These are phyloP conservation scores for Heracleum sosnowskyi DNA, from an alignment of 129 eudicot genomes.

Conservation along the genomic window DNA sequence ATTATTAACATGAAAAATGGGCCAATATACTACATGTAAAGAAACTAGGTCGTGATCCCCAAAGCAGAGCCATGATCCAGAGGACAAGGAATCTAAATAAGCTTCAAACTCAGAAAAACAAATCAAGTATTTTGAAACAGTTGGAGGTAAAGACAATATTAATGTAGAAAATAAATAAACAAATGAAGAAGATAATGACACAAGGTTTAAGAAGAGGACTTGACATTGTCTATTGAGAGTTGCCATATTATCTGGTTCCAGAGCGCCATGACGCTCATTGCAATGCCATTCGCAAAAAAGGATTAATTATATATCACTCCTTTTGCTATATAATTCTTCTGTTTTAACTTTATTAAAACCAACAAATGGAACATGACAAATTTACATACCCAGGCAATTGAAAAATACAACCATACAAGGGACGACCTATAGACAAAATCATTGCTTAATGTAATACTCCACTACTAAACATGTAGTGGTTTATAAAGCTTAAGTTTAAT, in stretches of 20 bases:
- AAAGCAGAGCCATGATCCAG: not conserved
- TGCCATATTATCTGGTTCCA: not conserved
- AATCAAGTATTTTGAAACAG: not conserved
- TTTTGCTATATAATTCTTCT: not conserved
- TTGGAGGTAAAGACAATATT: not conserved
- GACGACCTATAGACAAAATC: not conserved
- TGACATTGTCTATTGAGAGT: not conserved
- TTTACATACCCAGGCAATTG: not conserved
- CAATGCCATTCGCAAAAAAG: not conserved
- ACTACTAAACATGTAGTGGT: not conserved
- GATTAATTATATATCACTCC: not conserved
- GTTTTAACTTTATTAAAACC: conserved; percentile 1
- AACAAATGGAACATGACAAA: not conserved
- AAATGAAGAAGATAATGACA: not conserved
- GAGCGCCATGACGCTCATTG: conserved; percentile 9
- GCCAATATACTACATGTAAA: too few relatives aligned
- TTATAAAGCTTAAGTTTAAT: not conserved
- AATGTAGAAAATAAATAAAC: not conserved
- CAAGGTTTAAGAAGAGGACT: not conserved
- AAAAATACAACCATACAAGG: not conserved
- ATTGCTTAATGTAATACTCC: not conserved
- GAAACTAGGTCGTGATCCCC: not conserved
- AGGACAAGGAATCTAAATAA: not conserved
- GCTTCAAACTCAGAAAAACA: not conserved
- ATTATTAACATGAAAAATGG: too few relatives aligned